These are phyloP conservation scores for Huntiella decipiens DNA, from an alignment of 2,329 filamentous ascomycete genomes.

Conservation along the genomic window DNA sequence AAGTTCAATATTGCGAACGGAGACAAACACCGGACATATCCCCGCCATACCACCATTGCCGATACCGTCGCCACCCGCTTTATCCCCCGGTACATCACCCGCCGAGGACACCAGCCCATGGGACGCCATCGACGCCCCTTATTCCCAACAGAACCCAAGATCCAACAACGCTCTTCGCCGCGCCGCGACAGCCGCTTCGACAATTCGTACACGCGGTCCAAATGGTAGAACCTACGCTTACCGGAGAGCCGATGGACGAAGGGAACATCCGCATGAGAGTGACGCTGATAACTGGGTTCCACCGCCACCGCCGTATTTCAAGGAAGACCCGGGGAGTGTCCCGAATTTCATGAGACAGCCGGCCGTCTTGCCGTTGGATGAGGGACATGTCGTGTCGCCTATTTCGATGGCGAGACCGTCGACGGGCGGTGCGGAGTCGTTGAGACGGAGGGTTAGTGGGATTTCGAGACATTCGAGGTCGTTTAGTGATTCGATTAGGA, in stretches of 20 bases:
- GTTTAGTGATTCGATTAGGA: no score
- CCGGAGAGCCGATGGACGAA: constrained; percentile 47
- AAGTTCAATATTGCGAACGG: constrained; percentile 27
- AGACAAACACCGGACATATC: constrained; percentile 11
- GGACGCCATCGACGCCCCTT: constrained; percentile 49
- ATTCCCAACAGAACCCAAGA: constrained; percentile 52
- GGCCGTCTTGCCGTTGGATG: constrained; percentile 20
- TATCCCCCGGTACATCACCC: constrained; percentile 6
- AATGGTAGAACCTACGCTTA: constrained; percentile 39
- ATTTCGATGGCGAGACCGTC: no score
- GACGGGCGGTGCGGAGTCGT: no score
- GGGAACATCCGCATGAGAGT: constrained; percentile 65
- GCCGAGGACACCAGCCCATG: constrained; percentile 11
- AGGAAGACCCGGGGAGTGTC: constrained; percentile 38
- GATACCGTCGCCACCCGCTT: constrained; percentile 12
- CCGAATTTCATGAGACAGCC: constrained; percentile 36
- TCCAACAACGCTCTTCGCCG: constrained; percentile 52
- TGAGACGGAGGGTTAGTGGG: no score
- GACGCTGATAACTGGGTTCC: constrained; percentile 81
- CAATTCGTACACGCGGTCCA: constrained; percentile 45
- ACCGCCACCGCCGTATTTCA: constrained; percentile 62
- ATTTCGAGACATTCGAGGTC: no score
- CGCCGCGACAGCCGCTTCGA: constrained; percentile 58
- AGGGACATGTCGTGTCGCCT: background rate
- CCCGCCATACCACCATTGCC: constrained; percentile 17